Percentiles rank a stretch among this genome's conserved stretches.
These are phyloP conservation scores for Arbutus unedo DNA, from an alignment of 148 eudicot genomes.

Conservation along the genomic window DNA sequence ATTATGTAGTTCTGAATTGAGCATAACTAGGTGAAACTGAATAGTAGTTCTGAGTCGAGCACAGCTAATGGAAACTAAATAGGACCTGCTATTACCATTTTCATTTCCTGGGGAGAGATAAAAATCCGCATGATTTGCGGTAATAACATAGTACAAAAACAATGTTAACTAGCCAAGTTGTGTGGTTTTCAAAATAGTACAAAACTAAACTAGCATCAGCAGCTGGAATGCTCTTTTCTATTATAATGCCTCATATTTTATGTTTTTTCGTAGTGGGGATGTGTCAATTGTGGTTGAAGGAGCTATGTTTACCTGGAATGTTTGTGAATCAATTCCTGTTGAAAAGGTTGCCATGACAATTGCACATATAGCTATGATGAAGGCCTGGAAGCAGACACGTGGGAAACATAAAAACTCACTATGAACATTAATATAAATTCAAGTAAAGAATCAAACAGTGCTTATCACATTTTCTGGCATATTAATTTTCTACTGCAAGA, in stretches of 20 bases:
- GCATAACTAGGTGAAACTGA: background rate
- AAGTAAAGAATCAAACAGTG: background rate
- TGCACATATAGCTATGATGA: slow-evolving; percentile 75
- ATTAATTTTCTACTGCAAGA: background rate
- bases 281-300: background rate
- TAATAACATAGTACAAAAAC: background rate
- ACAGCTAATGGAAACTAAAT: background rate
- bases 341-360: slow-evolving; percentile 97
- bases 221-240: background rate
- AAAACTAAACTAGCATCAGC: background rate
- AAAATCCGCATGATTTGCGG: background rate
- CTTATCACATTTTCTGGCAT: background rate
- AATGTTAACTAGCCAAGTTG: background rate
- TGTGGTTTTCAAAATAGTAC: background rate
- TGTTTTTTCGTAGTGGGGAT: background rate
- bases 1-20: background rate
- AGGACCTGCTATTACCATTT: background rate
- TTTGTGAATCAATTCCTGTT: slow-evolving; percentile 88
- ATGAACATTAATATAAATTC: background rate
- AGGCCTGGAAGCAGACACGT: slow-evolving; percentile 48
- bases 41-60: background rate
- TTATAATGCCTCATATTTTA: background rate
- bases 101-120: background rate
- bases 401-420: background rate
- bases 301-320: slow-evolving; percentile 70